Evolutionary conservation across 306 rosid species (phyloP), one percentile per base, ranked within the genome.

Genomic region (Medicago arabica): DNA sequence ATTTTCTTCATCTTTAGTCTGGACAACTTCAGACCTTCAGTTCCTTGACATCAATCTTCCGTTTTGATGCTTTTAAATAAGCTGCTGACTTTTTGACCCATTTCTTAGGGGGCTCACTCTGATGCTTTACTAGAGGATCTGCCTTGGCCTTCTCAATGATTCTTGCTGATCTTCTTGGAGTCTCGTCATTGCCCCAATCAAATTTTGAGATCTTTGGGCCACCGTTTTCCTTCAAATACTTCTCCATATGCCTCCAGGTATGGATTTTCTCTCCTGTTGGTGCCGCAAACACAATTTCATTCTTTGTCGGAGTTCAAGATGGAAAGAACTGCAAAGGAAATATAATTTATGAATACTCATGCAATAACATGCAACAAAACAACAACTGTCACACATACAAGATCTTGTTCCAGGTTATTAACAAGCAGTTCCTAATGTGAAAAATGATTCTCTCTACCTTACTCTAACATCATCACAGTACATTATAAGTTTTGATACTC

Each of bases 221-320:
- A 79, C 91, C 96, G 1, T 95, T 89, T 68, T 95, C 91, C 84
- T 92, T 68, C n/a, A n/a, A n/a, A n/a, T n/a, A n/a, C n/a, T n/a
- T n/a, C n/a, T n/a, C n/a, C n/a, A n/a, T n/a, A n/a, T n/a, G n/a
- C n/a, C n/a, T n/a, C n/a, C n/a, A n/a, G n/a, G n/a, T n/a, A n/a
- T n/a, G 81, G 72, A 95, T 83, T 81, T 95, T 93, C 93, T 92
- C 96, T 67, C 98, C 98, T 2, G 97, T 89, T 17, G 98, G 98
- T 67, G 97, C 85, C 14, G 89, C 82, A 83, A 95, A 92, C 76
- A 89, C 64, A 31, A 95, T 84, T 85, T 95, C 98, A 67, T 83
- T 88, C 80, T 89, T 95, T 92, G 79, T 90, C 8, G 93, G 98
- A 61, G 97, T 88, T 81, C n/a, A n/a, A n/a, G n/a, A n/a, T 25